These are phyloP conservation scores for Aspergillus coremiiformis DNA, from an alignment of 495 filamentous ascomycete species.

Conservation along the genomic window DNA sequence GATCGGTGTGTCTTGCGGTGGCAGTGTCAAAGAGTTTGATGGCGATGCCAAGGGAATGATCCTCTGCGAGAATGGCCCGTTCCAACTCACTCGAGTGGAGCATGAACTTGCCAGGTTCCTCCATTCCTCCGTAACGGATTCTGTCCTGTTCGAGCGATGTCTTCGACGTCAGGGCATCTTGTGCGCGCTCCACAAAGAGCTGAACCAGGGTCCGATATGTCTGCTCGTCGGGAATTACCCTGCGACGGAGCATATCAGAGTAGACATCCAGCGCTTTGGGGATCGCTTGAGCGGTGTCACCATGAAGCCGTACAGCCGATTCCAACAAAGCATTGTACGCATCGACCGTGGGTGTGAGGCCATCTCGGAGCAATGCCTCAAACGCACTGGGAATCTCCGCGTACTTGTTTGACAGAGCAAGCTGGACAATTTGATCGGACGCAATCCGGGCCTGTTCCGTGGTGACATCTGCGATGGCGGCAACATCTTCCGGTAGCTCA, in stretches of 20 bases:
- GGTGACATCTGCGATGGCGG: slow-evolving; percentile 21
- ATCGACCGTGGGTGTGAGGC: slow-evolving; percentile 66
- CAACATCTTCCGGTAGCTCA: slow-evolving; percentile 25
- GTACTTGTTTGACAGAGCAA: slow-evolving; percentile 61
- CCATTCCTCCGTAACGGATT: slow-evolving; percentile 73
- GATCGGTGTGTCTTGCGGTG: slow-evolving; percentile 41
- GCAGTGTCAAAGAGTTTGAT: slow-evolving; percentile 77
- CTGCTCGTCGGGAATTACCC: slow-evolving; percentile 68
- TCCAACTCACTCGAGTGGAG: slow-evolving; percentile 80
- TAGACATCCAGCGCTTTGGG: slow-evolving; percentile 91
- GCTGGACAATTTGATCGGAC: slow-evolving; percentile 65
- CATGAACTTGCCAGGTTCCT: slow-evolving; percentile 82
- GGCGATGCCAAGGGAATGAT: slow-evolving; percentile 76
- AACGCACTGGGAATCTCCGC: slow-evolving; percentile 85
- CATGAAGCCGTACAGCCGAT: slow-evolving; percentile 66
- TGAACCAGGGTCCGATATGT: slow-evolving; percentile 84
- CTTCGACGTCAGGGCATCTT: slow-evolving; percentile 64
- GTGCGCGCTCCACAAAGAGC: slow-evolving; percentile 67
- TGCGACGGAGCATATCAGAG: slow-evolving; percentile 86
- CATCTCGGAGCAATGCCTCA: slow-evolving; percentile 71
- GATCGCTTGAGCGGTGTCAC: slow-evolving; percentile 67
- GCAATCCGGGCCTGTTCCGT: slow-evolving; percentile 56
- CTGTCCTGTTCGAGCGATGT: slow-evolving; percentile 66
- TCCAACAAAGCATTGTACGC: slow-evolving; percentile 86
- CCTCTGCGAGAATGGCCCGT: slow-evolving; percentile 71